These are phyloP conservation scores for Tetragonia tetragonoides DNA, from an alignment of 148 eudicot species.

Conservation along the genomic window DNA sequence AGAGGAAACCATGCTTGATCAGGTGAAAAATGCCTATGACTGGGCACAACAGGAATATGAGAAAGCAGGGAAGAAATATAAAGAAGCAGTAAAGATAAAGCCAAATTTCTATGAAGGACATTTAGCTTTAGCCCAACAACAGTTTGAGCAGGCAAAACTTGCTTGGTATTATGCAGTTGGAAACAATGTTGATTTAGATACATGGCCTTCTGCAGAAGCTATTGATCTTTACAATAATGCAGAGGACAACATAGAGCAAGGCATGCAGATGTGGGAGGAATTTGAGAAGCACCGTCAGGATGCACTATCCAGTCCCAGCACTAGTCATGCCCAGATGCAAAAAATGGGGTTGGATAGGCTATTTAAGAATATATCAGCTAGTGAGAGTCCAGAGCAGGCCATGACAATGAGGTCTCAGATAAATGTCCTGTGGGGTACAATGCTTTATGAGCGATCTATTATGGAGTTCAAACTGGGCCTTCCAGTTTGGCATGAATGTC, in stretches of 20 bases:
- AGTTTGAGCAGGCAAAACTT: slow-evolving; percentile 92
- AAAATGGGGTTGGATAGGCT: slow-evolving; percentile 52
- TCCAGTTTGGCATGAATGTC: slow-evolving; percentile 94
- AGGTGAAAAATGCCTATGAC: slow-evolving; percentile 54
- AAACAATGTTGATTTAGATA: slow-evolving; percentile 49
- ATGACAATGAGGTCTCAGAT: slow-evolving; percentile 66
- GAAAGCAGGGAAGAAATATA: slow-evolving; percentile 74
- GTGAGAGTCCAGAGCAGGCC: slow-evolving; percentile 54
- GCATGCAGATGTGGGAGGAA: slow-evolving; percentile 82
- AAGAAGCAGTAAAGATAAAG: slow-evolving; percentile 72
- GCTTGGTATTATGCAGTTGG: slow-evolving; percentile 77
- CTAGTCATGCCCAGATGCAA: slow-evolving; percentile 39
- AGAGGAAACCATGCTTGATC: slow-evolving; percentile 42
- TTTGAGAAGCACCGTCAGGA: slow-evolving; percentile 37
- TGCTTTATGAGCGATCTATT: slow-evolving; percentile 87
- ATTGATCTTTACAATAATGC: slow-evolving; percentile 77
- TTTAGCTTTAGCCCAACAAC: slow-evolving; percentile 77
- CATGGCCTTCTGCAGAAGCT: slow-evolving; percentile 64
- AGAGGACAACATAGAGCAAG: slow-evolving; percentile 82
- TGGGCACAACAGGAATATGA: slow-evolving; percentile 77
- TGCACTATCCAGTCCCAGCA: slow-evolving; percentile 36
- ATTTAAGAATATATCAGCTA: slow-evolving; percentile 44
- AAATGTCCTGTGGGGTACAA: slow-evolving; percentile 79
- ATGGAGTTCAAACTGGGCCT: slow-evolving; percentile 82
- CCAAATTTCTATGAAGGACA: slow-evolving; percentile 83